A percentile compares a stretch with the other conserved stretches of the same genome.
Conservation (phyloP, 73 alveolate species). For the Uronychia setigera region DNA sequence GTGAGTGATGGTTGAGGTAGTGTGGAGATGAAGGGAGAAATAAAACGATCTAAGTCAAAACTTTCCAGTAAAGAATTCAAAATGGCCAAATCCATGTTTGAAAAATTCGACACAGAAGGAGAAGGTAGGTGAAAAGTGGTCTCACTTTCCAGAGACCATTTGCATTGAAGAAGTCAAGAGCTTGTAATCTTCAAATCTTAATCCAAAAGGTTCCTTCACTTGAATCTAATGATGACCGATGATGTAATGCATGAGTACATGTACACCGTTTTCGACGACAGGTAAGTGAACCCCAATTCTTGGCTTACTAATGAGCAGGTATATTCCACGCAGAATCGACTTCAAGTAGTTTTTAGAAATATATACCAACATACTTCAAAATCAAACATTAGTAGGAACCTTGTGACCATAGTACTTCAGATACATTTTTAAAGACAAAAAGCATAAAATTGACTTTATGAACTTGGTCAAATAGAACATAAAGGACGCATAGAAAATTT, state of each 20-base stretch:
- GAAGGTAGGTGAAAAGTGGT: neutral
- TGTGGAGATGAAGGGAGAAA: too few relatives aligned
- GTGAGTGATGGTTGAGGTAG: too few relatives aligned
- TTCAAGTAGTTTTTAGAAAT: neutral
- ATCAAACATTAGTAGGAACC: neutral
- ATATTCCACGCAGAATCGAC: neutral
- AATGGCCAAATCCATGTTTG: constrained; percentile 20
- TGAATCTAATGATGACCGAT: constrained; percentile 32
- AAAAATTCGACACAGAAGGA: constrained; percentile 27
- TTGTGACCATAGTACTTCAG: constrained; percentile 32
- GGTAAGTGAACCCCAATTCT: neutral
- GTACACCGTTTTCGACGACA: neutral
- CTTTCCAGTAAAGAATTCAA: constrained; percentile 8
- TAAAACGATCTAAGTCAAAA: neutral
- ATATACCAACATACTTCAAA: neutral
- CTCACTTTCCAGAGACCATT: neutral
- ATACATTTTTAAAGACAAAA: constrained; percentile 9
- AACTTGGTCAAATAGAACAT: neutral
- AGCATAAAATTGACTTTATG: constrained; percentile 14
- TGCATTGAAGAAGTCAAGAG: constrained; percentile 15
- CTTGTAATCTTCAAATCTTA: constrained; percentile 11
- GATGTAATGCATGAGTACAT: constrained; percentile 8
- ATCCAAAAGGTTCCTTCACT: constrained; percentile 21
- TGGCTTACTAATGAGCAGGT: neutral
- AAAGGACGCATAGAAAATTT: constrained; percentile 10